A percentile compares a stretch with the other conserved stretches of the same genome.
Evolutionary conservation across 2,329 filamentous ascomycete species (phyloP).

Genomic region (Helicocarpus griseus): DNA sequence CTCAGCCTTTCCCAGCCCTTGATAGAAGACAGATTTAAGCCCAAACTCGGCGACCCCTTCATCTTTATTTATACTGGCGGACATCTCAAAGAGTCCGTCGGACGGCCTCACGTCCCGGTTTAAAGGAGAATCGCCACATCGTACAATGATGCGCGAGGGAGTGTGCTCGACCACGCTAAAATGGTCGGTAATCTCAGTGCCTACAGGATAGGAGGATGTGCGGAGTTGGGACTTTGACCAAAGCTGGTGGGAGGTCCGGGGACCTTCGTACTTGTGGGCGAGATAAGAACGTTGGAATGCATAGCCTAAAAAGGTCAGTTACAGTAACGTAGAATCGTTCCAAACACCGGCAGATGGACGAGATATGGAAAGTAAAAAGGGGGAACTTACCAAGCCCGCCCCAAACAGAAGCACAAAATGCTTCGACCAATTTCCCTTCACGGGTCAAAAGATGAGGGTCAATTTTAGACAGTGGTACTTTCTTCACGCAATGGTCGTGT

Average conservation of each 20-base stretch:
- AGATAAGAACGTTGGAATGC: conserved; percentile 49
- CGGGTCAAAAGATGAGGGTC: conserved; percentile 55
- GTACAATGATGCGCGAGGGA: conserved; percentile 49
- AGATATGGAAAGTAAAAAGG: conserved; percentile 1
- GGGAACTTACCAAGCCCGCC: conserved; percentile 47
- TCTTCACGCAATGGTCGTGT: conserved; percentile 55
- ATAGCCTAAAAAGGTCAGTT: conserved; percentile 21
- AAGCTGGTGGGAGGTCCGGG: conserved; percentile 50
- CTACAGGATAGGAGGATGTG: conserved; percentile 49
- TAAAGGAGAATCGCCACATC: conserved; percentile 57
- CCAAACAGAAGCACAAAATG: conserved; percentile 60
- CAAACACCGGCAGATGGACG: too few species aligned
- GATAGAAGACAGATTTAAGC: conserved; percentile 56
- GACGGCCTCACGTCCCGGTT: conserved; percentile 46
- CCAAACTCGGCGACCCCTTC: conserved; percentile 53
- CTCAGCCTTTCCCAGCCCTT: conserved; percentile 39
- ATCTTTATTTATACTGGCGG: conserved; percentile 49
- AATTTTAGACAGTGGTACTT: conserved; percentile 54
- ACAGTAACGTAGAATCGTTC: too few species aligned
- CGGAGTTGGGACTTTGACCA: conserved; percentile 51
- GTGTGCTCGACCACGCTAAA: conserved; percentile 62
- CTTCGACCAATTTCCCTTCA: conserved; percentile 51
- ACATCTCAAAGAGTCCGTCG: conserved; percentile 60
- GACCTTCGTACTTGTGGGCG: conserved; percentile 48
- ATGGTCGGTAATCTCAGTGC: conserved; percentile 59